A percentile compares a stretch with the other conserved stretches of the same genome.
Conservation (phyloP, 345 rosid species). For the Iberis pinnata region DNA sequence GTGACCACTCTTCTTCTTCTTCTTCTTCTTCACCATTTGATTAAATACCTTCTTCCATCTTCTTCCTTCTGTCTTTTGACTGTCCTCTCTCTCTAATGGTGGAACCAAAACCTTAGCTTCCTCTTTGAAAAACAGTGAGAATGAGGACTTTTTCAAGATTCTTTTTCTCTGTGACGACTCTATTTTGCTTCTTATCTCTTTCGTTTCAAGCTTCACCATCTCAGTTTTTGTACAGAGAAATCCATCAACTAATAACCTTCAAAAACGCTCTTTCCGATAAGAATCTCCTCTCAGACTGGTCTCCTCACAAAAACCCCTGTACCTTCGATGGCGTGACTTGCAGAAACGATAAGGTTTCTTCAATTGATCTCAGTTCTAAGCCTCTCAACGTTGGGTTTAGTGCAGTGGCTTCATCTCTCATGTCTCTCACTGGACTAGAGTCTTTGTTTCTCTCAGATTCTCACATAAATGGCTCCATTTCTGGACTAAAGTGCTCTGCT, state of each 20-base stretch:
- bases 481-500: slow-evolving; percentile 62
- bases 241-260: slow-evolving; percentile 55
- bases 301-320: slow-evolving; percentile 55
- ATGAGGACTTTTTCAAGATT: slow-evolving; percentile 27
- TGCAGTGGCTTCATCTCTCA: slow-evolving; percentile 45
- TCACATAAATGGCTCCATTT: slow-evolving; percentile 55
- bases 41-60: slow-evolving; percentile 50
- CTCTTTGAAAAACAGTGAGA: not conserved
- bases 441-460: slow-evolving; percentile 40
- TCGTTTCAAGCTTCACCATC: slow-evolving; percentile 30
- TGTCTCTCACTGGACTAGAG: slow-evolving; percentile 50
- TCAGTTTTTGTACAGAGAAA: slow-evolving; percentile 33
- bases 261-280: slow-evolving; percentile 46
- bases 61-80: slow-evolving; percentile 32
- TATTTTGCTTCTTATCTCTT: slow-evolving; percentile 24
- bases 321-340: slow-evolving; percentile 59
- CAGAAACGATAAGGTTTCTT: slow-evolving; percentile 45
- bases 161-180: slow-evolving; percentile 22
- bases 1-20: slow-evolving; percentile 52
- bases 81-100: slow-evolving; percentile 36
- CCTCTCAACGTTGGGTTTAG: slow-evolving; percentile 48
- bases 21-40: slow-evolving; percentile 43
- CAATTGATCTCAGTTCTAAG: slow-evolving; percentile 45
- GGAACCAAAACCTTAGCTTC: slow-evolving; percentile 34
- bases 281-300: slow-evolving; percentile 50